Evolutionary conservation across 2,329 filamentous ascomycete species (phyloP), one percentile per base, ranked within the genome.

Genomic region (Trichoderma sp.): DNA sequence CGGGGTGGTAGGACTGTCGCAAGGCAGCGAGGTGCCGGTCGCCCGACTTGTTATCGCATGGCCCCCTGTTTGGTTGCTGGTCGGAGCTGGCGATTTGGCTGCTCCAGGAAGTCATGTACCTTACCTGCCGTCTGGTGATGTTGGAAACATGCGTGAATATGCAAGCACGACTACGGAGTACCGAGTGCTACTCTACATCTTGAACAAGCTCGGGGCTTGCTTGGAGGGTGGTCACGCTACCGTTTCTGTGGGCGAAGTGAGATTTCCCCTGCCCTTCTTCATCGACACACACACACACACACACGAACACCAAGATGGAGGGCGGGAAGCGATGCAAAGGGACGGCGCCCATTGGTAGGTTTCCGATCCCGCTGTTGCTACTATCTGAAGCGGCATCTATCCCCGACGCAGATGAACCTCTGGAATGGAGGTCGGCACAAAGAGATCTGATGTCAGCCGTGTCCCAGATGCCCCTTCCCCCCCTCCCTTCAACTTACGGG

Each of bases 11-110:
- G 34, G 34, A 39, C 34, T 10, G 34, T 39, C 34, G 34, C 34
- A 39, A 39, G 34, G 10, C 34, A 43, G 43, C 17, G 57, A 51
- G 47, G 51, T 60, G 45, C 47, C 45, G 34, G 39, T 60, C 21
- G 21, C 15, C 30, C 30, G 48, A 34, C 47, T 14, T 60, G 28
- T 50, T 60, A 14, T 43, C 19, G 57, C 44, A 41, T 34, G 28
- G 21, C 21, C 57, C 48, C 17, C 30, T 3, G 12, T 44, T 30
- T 7, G 43, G 41, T 3, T 58, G 9, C 43, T 47, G 19, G 43
- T 34, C 55, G 55, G 55, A 58, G 55, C 55, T 26, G 52, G 44
- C 21, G 45, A 21, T 7, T 9, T 41, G 3, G n/a, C 44, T 10
- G 24, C 34, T 51, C 9, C 6, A 24, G 34, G 28, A 39, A 3